Percentiles rank a stretch among this genome's conserved stretches.
These are phyloP conservation scores for Paramecium octaurelia DNA, from an alignment of 73 alveolate species.

Conservation along the genomic window DNA sequence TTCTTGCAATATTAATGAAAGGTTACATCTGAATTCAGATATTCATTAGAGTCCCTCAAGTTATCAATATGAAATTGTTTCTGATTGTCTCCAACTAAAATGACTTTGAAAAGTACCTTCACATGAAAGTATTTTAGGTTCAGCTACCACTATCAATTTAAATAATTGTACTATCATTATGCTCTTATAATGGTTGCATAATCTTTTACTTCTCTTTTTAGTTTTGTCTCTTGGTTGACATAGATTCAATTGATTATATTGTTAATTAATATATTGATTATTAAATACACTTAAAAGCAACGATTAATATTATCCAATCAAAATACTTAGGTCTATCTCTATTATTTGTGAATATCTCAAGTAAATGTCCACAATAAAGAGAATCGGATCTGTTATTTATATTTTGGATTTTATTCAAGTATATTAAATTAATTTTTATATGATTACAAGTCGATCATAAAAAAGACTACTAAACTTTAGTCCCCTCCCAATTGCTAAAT, in stretches of 20 bases:
- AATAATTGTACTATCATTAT: background rate
- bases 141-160: conserved; percentile 10
- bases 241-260: background rate
- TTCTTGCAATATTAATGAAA: background rate
- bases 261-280: background rate
- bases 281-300: background rate
- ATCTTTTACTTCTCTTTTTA: background rate
- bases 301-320: background rate
- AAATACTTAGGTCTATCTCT: background rate
- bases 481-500: background rate
- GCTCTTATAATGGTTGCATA: background rate
- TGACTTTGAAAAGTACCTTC: background rate
- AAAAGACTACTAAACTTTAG: background rate
- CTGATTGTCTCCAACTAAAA: background rate
- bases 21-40: background rate
- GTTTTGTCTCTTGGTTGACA: background rate
- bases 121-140: background rate
- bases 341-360: background rate
- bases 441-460: background rate
- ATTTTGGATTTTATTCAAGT: background rate
- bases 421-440: background rate
- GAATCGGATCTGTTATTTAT: background rate
- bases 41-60: background rate
- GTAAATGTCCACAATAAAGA: background rate
- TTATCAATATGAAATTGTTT: background rate